Evolutionary conservation across 768 basidiomycete genomes (phyloP), one percentile per base, ranked within the genome.

Genomic region (Mrakia frigida): DNA sequence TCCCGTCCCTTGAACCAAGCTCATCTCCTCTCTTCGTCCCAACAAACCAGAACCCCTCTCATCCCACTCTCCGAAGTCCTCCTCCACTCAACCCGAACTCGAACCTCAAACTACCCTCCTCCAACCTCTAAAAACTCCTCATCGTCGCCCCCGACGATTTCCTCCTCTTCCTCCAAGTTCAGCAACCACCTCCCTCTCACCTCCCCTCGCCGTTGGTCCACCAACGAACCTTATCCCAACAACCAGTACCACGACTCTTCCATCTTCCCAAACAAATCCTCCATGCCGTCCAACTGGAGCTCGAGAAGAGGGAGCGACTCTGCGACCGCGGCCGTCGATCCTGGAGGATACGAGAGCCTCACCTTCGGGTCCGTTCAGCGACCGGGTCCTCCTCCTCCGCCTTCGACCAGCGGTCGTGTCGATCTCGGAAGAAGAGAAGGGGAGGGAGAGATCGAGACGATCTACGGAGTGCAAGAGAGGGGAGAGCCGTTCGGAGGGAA

Each of bases 331-430:
- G 16, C 16, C 18, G 46, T 11, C 43, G 71, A 73, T 28, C 59
- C 72, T 0, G 72, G 72, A 50, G 72, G 72, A 0, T 73, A 73
- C 28, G 25, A 61, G 41, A 46, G 41, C 25, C 72, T 73, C 39
- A 61, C 41, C 41, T 73, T 60, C 10, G 59, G 41, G 1, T 73
- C 72, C 33, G 25, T 73, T 13, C 33, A 35, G 9, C 56, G 28
- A 25, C 56, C 52, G 21, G 23, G 25, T 21, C 18, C 52, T 14
- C 5, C 25, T 56, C 56, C n/a, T n/a, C 25, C 25, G 4, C 2
- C 7, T n/a, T 11, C 18, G 7, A 11, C 2, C 13, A 53, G 23
- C 10, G 52, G 25, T 21, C 18, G 18, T 6, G 18, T 18, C 16
- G 52, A 53, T 21, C 43, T 6, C 43, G 16, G 43, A 43, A 13